Evolutionary conservation across 2,329 filamentous ascomycete species (phyloP), one percentile per base, ranked within the genome.

Genomic region (Hirsutella thompsonii): DNA sequence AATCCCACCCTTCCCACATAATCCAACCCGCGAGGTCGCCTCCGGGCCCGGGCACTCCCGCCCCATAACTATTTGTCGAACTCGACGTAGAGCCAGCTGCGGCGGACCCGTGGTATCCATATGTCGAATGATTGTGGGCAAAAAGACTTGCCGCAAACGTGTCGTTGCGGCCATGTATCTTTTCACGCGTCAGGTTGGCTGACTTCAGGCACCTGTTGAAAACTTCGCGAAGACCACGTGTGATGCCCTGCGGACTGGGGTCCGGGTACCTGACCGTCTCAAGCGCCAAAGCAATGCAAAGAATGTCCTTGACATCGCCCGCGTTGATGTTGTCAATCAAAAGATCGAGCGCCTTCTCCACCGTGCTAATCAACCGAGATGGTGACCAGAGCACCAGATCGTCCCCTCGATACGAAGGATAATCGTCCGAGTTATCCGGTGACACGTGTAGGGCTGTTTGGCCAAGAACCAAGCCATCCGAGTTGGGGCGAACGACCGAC

Each of bases 241-340:
- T 58, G 36, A 69, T 63, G 16, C 65, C 62, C 14, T 69, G 63
- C 5, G 58, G 47, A 36, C 60, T 63, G 37, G 64, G 56, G 33
- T 71, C 66, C 1, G 55, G 49, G 5, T 49, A 60, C 41, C 61
- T 61, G 23, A 69, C 69, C 9, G 62, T 66, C 44, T 68, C 58
- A 38, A 73, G 55, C 21, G 71, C 69, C 1, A 70, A 57, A 3
- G 64, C 57, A n/a, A 74, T 54, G 33, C 63, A 64, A 8, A 73
- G 52, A 10, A 73, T 62, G 40, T 73, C 70, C 51, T 71, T 68
- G 19, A 69, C 54, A 41, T 73, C 69, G 30, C 64, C 64, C n/a
- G 66, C 66, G 34, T 64, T 66, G 34, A 72, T 66, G 43, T 66
- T 60, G 34, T 55, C 57, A 30, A 69, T 59, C 36, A 72, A 58